Conservation (phyloP, 116 monocot species). For the Trichopus zeylanicus region DNA sequence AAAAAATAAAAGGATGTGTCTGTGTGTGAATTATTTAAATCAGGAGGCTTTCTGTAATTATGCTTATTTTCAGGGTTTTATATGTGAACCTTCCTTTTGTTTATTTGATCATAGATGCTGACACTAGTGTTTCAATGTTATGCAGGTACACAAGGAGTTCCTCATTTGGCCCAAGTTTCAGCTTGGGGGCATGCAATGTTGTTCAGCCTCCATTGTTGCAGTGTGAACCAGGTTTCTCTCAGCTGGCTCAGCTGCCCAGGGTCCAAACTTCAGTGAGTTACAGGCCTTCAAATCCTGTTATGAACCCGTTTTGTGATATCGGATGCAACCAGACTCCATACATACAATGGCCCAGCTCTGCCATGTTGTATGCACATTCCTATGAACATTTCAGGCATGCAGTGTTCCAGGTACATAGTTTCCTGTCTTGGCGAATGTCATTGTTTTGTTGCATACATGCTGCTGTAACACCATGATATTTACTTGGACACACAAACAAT, state of each 20-base stretch:
- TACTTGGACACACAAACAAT: too few species aligned
- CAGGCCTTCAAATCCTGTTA: slow-evolving; percentile 11
- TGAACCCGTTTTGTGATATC: slow-evolving; percentile 18
- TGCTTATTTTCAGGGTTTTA: too few species aligned
- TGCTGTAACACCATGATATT: too few species aligned
- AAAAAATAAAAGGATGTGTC: too few species aligned
- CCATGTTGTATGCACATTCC: slow-evolving; percentile 64
- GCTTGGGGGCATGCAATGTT: slow-evolving; percentile 16
- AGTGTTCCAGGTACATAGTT: slow-evolving; percentile 50
- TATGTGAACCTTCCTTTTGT: not conserved
- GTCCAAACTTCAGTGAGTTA: slow-evolving; percentile 34
- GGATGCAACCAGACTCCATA: slow-evolving; percentile 39
- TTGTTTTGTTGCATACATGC: too few species aligned
- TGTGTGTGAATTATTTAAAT: too few species aligned
- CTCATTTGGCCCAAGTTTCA: slow-evolving; percentile 22
- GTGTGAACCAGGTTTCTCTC: slow-evolving; percentile 30
- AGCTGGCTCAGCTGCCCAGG: slow-evolving; percentile 13
- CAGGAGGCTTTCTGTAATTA: too few species aligned
- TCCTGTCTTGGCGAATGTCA: too few species aligned
- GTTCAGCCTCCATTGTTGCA: slow-evolving; percentile 43
- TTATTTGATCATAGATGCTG: not conserved
- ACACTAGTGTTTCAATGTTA: not conserved
- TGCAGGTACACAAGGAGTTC: slow-evolving; percentile 52
- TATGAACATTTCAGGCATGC: slow-evolving; percentile 55
- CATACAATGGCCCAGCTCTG: slow-evolving; percentile 53